Evolutionary conservation across 148 eudicot species (phyloP), one percentile per base, ranked within the genome.

Genomic region (Talinum fruticosum): DNA sequence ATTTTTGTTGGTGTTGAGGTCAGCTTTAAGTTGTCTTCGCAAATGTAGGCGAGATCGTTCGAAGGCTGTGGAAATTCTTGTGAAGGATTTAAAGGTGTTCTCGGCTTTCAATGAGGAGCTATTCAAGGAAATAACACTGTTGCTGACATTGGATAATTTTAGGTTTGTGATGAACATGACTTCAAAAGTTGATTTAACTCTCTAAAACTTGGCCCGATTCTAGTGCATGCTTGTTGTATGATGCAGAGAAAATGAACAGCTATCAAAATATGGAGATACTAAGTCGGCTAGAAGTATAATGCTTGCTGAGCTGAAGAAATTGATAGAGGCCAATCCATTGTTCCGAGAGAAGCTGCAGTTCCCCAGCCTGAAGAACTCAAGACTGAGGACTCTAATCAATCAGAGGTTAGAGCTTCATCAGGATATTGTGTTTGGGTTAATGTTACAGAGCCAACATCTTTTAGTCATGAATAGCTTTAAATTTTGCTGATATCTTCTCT

Each of bases 191-290:
- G 33, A 54, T 32, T 54, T 51, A 54, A 8, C 12, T 65, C 28
- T 51, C 10, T 7, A 32, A n/a, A 53, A 36, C 49, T 57, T 28
- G 54, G 36, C 49, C 34, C 64, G 10, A 69, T 47, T 6, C 47
- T 28, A 74, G 59, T 36, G 16, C 16, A 21, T 64, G 29, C 28
- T 70, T 66, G 73, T 23, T 26, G 47, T 53, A 34, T 59, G 34
- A 29, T 82, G 79, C 90, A 94, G 98, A 78, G 93, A 94, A 65
- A 91, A 94, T 78, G 97, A 94, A 79, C 94, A 91, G 74, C 83
- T 94, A 47, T 94, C 98, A 3, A 94, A 90, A 66, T 92, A 94
- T 82, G 98, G 98, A 35, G 97, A 94, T 77, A 90, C 94, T n/a
- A 91, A 89, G 87, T 91, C 97, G 77, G 97, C 97, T 53, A 87